Base-by-base conservation (phyloP, 345 rosid species). In the Citropsis articulata region DNA sequence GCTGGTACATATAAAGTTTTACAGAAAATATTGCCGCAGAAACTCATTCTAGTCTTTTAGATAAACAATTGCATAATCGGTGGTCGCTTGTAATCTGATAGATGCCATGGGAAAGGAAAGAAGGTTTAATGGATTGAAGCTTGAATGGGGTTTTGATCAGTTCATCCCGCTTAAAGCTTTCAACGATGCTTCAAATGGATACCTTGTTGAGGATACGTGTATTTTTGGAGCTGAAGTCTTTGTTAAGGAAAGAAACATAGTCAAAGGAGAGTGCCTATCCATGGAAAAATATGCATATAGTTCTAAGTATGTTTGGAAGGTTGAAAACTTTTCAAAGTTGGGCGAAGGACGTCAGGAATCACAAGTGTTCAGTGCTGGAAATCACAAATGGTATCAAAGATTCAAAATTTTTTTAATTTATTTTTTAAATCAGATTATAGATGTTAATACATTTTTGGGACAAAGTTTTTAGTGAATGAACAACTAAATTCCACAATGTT, bases 221-320 rank as follows among this genome's bases (percentile, higher is more conserved):
- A 81, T 81, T 7, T 24, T 89, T 35, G 92, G 92, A 28, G 89
- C 74, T 10, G 90, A 89, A 70, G 85, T 89, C 7, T 84, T 83
- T 40, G 86, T 84, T 18, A 81, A 70, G 79, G 92, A 85, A 82
- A 80, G 61, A 45, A 76, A 80, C 75, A 60, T 75, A 1, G 82
- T 83, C 24, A 82, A 63, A 64, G 85, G 81, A 72, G 88, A 89
- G 75, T 70, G 77, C 60, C 72, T 89, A 50, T 72, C 66, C 13
- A 71, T 84, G 85, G 2, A 73, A 3, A 85, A 82, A 42, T 84
- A 82, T n/a, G 7, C 71, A 28, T 4, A 36, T 13, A 18, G 60
- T 14, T 38, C 59, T 55, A 84, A 78, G 45, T 60, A 75, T 71
- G 28, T 61, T 24, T 89, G 91, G 91, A 81, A 68, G 79, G 74